A percentile compares a stretch with the other conserved stretches of the same genome.
These are phyloP conservation scores for Aurinia saxatilis DNA, from an alignment of 345 rosid genomes.

Conservation along the genomic window DNA sequence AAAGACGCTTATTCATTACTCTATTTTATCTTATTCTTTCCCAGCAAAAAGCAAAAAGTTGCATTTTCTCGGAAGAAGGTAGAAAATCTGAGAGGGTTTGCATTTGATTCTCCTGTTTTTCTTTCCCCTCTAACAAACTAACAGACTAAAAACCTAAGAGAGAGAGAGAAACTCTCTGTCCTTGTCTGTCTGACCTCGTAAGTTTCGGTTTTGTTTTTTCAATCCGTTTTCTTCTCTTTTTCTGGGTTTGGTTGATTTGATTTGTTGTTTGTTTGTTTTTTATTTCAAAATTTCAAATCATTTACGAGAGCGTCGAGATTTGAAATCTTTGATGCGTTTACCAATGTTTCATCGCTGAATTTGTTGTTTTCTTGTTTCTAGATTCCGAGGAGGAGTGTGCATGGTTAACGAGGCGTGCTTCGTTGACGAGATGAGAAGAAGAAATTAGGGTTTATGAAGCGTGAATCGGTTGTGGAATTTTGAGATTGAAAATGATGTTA, in stretches of 20 bases:
- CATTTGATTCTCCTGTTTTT: background rate
- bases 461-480: constrained; percentile 13
- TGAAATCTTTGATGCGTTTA: constrained; percentile 4
- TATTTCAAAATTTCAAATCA: too few species aligned
- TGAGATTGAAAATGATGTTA: constrained; percentile 76
- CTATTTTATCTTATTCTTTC: constrained; percentile 8
- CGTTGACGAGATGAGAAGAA: background rate
- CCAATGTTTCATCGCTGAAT: constrained; percentile 13
- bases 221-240: background rate
- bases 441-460: constrained; percentile 30
- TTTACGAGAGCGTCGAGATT: too few species aligned
- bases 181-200: constrained; percentile 36
- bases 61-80: constrained; percentile 1
- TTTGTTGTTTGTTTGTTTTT: background rate
- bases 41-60: constrained; percentile 17
- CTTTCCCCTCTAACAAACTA: constrained; percentile 8
- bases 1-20: constrained; percentile 22
- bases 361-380: background rate
- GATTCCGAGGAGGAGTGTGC: constrained; percentile 22
- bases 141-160: constrained; percentile 17
- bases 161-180: too few species aligned
- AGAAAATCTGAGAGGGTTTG: constrained; percentile 19
- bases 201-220: constrained; percentile 15
- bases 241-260: background rate
- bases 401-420: constrained; percentile 24